Evolutionary conservation across 805 yeast genomes (phyloP).

Genomic region (Lachancea fermentati): DNA sequence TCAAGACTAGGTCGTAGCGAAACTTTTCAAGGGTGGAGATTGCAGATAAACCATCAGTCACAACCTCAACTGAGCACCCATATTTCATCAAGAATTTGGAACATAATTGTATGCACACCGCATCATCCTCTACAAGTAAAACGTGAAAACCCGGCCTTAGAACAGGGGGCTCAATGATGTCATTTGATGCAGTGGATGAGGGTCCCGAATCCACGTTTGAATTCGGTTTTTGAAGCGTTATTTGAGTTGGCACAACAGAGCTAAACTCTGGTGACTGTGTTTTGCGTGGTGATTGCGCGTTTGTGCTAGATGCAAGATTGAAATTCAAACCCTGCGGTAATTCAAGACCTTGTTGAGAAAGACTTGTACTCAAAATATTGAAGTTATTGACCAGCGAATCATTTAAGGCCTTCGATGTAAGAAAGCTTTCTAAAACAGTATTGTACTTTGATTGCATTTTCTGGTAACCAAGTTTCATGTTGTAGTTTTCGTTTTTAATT

Average conservation of each 20-base stretch:
- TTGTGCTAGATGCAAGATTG: slow-evolving; percentile 40
- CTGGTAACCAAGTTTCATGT: slow-evolving; percentile 34
- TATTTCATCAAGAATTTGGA: slow-evolving; percentile 75
- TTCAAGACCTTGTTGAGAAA: slow-evolving; percentile 57
- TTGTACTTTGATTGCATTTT: slow-evolving; percentile 53
- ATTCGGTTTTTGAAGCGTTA: background rate
- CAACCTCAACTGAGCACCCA: slow-evolving; percentile 91
- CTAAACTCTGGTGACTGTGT: slow-evolving; percentile 8
- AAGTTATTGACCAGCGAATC: slow-evolving; percentile 53
- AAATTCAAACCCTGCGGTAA: slow-evolving; percentile 45
- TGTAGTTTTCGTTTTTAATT: slow-evolving; percentile 21
- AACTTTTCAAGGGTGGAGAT: slow-evolving; percentile 67
- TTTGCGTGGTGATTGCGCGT: slow-evolving; percentile 1
- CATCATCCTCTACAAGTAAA: slow-evolving; percentile 73
- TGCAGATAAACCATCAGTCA: slow-evolving; percentile 87
- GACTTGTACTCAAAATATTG: slow-evolving; percentile 42
- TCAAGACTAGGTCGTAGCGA: slow-evolving; percentile 68
- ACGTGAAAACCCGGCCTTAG: slow-evolving; percentile 55
- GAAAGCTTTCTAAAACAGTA: slow-evolving; percentile 55
- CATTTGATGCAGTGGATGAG: slow-evolving; percentile 4
- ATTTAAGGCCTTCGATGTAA: slow-evolving; percentile 49
- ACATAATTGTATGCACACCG: slow-evolving; percentile 76
- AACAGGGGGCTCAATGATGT: slow-evolving; percentile 6
- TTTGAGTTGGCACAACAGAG: slow-evolving; percentile 9
- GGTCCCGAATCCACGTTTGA: slow-evolving; percentile 3